Base-by-base conservation (phyloP, 2,329 filamentous ascomycete species). In the Sclerotinia nivalis region DNA sequence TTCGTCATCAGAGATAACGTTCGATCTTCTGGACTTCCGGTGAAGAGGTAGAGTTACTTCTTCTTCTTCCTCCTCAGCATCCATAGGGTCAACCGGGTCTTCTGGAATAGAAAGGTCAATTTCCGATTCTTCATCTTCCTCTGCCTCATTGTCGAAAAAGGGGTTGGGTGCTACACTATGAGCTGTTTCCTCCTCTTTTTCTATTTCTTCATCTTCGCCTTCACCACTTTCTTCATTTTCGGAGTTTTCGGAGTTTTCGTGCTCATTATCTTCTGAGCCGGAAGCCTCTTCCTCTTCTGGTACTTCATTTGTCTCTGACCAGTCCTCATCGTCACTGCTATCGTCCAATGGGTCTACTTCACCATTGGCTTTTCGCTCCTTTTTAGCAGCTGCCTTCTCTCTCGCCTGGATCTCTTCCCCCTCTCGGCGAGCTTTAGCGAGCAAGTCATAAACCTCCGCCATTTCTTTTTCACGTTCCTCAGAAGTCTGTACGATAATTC, bases 381-480 rank as follows among this genome's bases (percentile, higher is more conserved):
- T 88, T 81, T 92, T 95, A 0, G 88, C 88, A 58, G 88, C 89
- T 40, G 87, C 90, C 73, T 89, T 89, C 81, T 99, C 96, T 62
- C 88, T 84, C 75, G 91, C 88, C 80, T 90, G 91, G 64, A 98
- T 89, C 74, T 91, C 89, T 58, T 91, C 87, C 2, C 90, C 94
- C 78, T 98, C 93, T 72, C 89, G 85, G 70, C 93, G 86, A 28
- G 94, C 95, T 76, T 90, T 93, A 61, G 95, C 91, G 37, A 98
- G 87, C 71, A 98, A 86, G 76, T 97, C 91, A 75, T 98, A 96
- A 18, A 97, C 88, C 71, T 94, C 89, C 70, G 91, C 89, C 79
- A 93, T 88, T 78, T 97, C 91, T 47, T 88, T 87, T 77, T 94
- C 91, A 28, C 92, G 88, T 79, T 99, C 94, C 80, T 97, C 95